A percentile compares a stretch with the other conserved stretches of the same genome.
Evolutionary conservation across 2,329 filamentous ascomycete genomes (phyloP).

Genomic region (Coniochaeta prunicola): DNA sequence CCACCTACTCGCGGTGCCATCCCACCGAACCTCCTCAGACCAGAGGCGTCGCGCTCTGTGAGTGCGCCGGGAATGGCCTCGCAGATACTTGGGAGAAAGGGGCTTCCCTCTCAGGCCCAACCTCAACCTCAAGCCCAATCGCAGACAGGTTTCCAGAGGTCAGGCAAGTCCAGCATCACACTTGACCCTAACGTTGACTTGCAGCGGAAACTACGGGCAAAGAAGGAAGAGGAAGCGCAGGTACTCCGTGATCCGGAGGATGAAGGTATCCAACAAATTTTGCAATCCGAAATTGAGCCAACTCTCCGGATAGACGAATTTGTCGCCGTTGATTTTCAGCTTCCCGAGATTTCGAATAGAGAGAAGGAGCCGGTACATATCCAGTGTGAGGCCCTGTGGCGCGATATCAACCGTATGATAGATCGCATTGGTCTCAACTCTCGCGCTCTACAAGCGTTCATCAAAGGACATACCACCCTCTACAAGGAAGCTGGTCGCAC

Average conservation of each 20-base stretch:
- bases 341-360: slow-evolving; percentile 7
- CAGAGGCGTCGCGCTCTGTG: slow-evolving; percentile 48
- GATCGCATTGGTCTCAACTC: slow-evolving; percentile 84
- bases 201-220: slow-evolving; percentile 44
- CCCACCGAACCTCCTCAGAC: slow-evolving; percentile 39
- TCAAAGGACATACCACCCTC: slow-evolving; percentile 58
- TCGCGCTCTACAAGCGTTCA: slow-evolving; percentile 56
- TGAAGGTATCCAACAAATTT: slow-evolving; percentile 56
- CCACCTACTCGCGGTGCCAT: slow-evolving; percentile 41
- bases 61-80: slow-evolving; percentile 54
- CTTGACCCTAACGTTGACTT: slow-evolving; percentile 42
- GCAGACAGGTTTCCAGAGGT: slow-evolving; percentile 20
- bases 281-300: slow-evolving; percentile 54
- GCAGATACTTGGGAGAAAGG: slow-evolving; percentile 38
- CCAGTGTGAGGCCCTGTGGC: slow-evolving; percentile 62
- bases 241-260: slow-evolving; percentile 62
- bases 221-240: slow-evolving; percentile 48
- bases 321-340: slow-evolving; percentile 43
- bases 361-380: slow-evolving; percentile 34
- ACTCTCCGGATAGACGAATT: slow-evolving; percentile 60
- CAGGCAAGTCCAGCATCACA: slow-evolving; percentile 27
- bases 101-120: slow-evolving; percentile 11
- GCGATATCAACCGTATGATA: slow-evolving; percentile 89
- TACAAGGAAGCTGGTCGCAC: slow-evolving; percentile 46
- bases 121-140: background rate